Base-by-base conservation (phyloP, 148 eudicot species). In the Persicaria maculosa region DNA sequence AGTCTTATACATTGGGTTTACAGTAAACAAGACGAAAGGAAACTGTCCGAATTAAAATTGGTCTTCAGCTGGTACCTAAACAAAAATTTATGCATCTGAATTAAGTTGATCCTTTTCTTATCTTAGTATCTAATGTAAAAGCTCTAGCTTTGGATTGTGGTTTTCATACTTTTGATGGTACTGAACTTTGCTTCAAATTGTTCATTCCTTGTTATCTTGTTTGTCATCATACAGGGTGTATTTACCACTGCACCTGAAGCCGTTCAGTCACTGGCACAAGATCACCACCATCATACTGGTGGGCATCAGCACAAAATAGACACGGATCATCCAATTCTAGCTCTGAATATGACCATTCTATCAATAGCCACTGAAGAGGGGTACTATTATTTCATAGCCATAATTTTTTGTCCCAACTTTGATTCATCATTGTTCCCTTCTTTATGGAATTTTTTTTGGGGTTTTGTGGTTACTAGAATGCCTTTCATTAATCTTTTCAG, bases 351-450 rank as follows among this genome's bases (percentile, higher is more conserved):
- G 96, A 82, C 91, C 40, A 78, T 92, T 69, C 40, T 90, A 69
- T 88, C 99, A 61, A 95, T 95, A 57, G 85, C 85, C 16, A 79
- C 90, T 53, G 92, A 95, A 90, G 99, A 95, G 85, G 87, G 99
- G 99, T 95, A 88, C 47, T 61, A 74, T 71, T 7, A 44, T 65
- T 43, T 65, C 46, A 11, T 64, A 64, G 14, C 20, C 44, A 36
- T 31, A n/a, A 25, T 62, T 62, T 62, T 4, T 22, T 6, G 10
- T 3, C 31, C 44, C 16, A 25, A 40, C 10, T 65, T 65, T 5
- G 46, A 12, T 14, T 65, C 47, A 58, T 58, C 36, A 65, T 40
- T 40, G 46, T 40, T 43, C 43, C 47, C 36, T 65, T 65, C 46
- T 7, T 12, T 64, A 15, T 6, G 19, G 25, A 44, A 22, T 25